Conservation (phyloP, 805 yeast species). For the Monosporozyma aquatica region DNA sequence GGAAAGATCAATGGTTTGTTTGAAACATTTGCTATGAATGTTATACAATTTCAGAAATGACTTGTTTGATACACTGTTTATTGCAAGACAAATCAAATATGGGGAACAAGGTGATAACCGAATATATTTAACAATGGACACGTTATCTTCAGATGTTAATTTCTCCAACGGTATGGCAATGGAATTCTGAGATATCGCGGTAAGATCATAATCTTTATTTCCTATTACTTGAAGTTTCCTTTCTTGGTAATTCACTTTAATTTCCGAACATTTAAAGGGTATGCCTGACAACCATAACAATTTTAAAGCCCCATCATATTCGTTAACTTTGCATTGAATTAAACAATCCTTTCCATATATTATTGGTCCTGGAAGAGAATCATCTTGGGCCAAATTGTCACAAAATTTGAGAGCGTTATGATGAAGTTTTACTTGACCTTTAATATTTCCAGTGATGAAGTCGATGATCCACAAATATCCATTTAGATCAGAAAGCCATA, state of each 20-base stretch:
- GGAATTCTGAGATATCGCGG: too few relatives aligned
- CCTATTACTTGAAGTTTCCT: background rate
- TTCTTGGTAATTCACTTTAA: background rate
- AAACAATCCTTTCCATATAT: background rate
- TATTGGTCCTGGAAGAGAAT: background rate
- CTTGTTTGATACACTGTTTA: background rate
- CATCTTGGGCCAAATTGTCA: background rate
- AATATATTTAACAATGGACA: background rate
- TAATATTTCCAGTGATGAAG: background rate
- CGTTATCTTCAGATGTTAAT: background rate
- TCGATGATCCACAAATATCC: conserved; percentile 14
- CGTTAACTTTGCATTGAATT: background rate
- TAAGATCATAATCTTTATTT: conserved; percentile 3
- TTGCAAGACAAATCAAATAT: conserved; percentile 1
- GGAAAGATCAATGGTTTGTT: background rate
- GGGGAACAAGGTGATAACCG: conserved; percentile 3
- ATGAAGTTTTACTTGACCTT: conserved; percentile 6
- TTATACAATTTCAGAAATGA: background rate
- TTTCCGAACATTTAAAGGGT: background rate
- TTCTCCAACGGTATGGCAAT: background rate
- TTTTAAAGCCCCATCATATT: background rate
- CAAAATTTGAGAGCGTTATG: conserved; percentile 1
- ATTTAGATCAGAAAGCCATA: conserved; percentile 12
- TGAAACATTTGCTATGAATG: background rate
- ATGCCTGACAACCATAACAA: background rate